Base-by-base conservation (phyloP, 352 stramenopile genomes). In the Lagenidium giganteum region DNA sequence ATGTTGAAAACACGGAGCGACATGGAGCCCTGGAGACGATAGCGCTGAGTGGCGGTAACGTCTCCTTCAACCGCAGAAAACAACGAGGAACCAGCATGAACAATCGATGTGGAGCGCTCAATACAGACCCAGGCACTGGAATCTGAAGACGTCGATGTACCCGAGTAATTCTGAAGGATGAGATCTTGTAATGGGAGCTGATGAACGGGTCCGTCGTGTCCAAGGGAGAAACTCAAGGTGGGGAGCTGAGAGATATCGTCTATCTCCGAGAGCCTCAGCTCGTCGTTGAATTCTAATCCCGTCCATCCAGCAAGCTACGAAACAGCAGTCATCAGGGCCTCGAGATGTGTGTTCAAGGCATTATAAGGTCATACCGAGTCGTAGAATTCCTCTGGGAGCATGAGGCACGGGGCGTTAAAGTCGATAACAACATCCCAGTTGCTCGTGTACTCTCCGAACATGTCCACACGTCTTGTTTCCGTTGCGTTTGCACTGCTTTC, bases 1-100 rank as follows among this genome's bases (percentile, higher is more conserved):
- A 88, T 88, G 51, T 84, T 88, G 53, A 70, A 83, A 9, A 87
- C 58, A n/a, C 57, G 57, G 4, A 83, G 57, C 12, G 64, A 51
- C 8, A 67, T 59, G 1, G 57, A 67, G 16, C 69, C 63, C 24
- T 85, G 67, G 29, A 85, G 37, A 23, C 71, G 55, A 33, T 83
- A 76, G 9, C 71, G 64, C 28, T 74, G 65, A 14, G 65, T 55
- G 0, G 67, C 49, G 9, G 61, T 59, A 8, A 49, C 52, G 14
- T 76, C 71, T 5, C 61, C 60, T 17, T 81, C 67, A 11, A 78
- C 60, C 5, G 60, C 25, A 8, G 59, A 57, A 46, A 83, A 83
- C 17, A 82, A 51, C 3, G 64, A 57, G 20, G 69, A 64, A 3
- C 70, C 70, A 29, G 65, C 67, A 37, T 87, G 69, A 0, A 83